Percentiles rank a stretch among this genome's conserved stretches.
Evolutionary conservation across 2,329 filamentous ascomycete genomes (phyloP).

Genomic region (Ceratocystis harringtonii): DNA sequence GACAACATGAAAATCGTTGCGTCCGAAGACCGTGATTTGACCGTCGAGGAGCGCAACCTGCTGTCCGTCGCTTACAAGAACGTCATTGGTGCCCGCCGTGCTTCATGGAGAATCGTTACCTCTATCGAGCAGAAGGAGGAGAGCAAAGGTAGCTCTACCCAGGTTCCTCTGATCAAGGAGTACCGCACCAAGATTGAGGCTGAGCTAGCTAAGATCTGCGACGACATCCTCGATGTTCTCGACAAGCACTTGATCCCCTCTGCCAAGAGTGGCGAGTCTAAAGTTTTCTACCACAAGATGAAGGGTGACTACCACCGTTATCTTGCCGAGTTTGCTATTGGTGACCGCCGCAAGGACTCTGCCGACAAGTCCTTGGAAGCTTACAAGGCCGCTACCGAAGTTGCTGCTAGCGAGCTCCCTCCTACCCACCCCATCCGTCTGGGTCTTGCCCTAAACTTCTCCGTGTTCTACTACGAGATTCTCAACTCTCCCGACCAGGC

Average conservation of each 20-base stretch:
- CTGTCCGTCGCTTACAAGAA: slow-evolving; percentile 98
- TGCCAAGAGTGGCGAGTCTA: slow-evolving; percentile 89
- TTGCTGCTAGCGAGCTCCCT: slow-evolving; percentile 92
- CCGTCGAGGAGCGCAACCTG: slow-evolving; percentile 93
- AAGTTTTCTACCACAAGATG: slow-evolving; percentile 99
- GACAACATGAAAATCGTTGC: slow-evolving; percentile 99
- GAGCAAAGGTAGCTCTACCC: slow-evolving; percentile 89
- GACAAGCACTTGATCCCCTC: slow-evolving; percentile 89
- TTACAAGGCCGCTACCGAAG: slow-evolving; percentile 94
- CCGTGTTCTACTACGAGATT: slow-evolving; percentile 99
- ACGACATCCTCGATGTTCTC: slow-evolving; percentile 89
- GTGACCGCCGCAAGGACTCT: slow-evolving; percentile 87
- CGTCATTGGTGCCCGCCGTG: slow-evolving; percentile 90
- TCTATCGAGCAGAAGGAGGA: slow-evolving; percentile 99
- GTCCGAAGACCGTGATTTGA: slow-evolving; percentile 67
- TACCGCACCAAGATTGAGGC: slow-evolving; percentile 98
- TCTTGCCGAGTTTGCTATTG: slow-evolving; percentile 88
- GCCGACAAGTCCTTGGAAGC: slow-evolving; percentile 91
- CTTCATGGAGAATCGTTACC: slow-evolving; percentile 95
- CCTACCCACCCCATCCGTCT: slow-evolving; percentile 97
- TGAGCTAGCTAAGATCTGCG: slow-evolving; percentile 93
- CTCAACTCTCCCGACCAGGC: slow-evolving; percentile 96
- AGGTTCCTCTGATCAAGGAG: slow-evolving; percentile 87
- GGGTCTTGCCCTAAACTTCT: slow-evolving; percentile 96
- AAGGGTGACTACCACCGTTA: slow-evolving; percentile 99